A percentile compares a stretch with the other conserved stretches of the same genome.
phyloP scores from a whole-genome alignment of 768 basidiomycete species.

The Termitomyces sp. region DNA sequence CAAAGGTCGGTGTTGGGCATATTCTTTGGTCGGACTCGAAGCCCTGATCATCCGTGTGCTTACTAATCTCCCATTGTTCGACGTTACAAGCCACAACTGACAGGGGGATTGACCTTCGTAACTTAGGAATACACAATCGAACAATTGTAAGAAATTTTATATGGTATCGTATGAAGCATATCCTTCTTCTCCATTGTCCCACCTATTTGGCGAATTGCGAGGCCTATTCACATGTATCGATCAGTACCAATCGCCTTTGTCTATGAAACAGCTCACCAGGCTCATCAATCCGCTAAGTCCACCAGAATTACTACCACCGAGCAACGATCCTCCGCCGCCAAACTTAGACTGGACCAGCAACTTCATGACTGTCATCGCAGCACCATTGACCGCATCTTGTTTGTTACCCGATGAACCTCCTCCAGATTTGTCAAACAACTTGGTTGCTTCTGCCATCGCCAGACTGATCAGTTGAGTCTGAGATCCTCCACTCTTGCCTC shows the following conservation, averaged over 20 bases:
- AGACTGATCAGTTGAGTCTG: conserved; percentile 74
- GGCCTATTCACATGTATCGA: too few relatives aligned
- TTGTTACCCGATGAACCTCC: conserved; percentile 64
- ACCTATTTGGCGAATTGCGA: conserved; percentile 22
- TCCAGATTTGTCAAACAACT: conserved; percentile 70
- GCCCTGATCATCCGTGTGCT: conserved; percentile 1
- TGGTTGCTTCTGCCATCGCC: conserved; percentile 81
- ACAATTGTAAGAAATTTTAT: too few relatives aligned
- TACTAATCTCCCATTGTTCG: conserved; percentile 10
- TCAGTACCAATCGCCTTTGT: too few relatives aligned
- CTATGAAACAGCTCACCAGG: conserved; percentile 45
- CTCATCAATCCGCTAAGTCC: conserved; percentile 60
- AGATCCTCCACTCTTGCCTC: conserved; percentile 35
- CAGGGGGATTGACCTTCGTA: too few relatives aligned
- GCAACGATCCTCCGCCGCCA: conserved; percentile 25
- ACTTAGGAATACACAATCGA: too few relatives aligned
- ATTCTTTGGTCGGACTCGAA: background rate
- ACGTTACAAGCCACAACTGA: too few relatives aligned
- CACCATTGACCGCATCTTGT: conserved; percentile 83
- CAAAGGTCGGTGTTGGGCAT: background rate
- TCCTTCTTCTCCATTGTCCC: too few relatives aligned
- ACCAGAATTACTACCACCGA: conserved; percentile 66
- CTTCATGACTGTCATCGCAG: conserved; percentile 85
- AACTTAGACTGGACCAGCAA: conserved; percentile 70
- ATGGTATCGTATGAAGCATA: too few relatives aligned